Conservation (phyloP, 1,284 basidiomycete genomes). For the Sporisorium graminicola region DNA sequence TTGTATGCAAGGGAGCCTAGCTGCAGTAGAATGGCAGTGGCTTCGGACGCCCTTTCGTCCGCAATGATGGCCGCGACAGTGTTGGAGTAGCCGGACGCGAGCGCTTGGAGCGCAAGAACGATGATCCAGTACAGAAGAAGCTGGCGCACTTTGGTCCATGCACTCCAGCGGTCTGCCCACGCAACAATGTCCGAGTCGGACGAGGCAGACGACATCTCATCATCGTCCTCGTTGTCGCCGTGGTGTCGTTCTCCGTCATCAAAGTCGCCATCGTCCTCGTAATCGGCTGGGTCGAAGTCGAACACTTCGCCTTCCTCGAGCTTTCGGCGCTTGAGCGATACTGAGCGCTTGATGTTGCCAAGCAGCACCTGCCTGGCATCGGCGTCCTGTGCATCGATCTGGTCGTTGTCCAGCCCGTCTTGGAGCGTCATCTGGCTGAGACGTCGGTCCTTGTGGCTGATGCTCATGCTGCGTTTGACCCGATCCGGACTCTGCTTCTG, state of each 20-base stretch:
- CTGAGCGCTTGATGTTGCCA: constrained; percentile 23
- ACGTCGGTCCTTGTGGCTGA: constrained; percentile 30
- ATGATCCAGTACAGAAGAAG: constrained; percentile 32
- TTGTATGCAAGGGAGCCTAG: constrained; percentile 42
- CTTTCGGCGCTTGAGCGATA: constrained; percentile 14
- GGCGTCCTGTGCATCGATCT: constrained; percentile 14
- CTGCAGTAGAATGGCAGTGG: constrained; percentile 7
- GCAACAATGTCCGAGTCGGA: constrained; percentile 28
- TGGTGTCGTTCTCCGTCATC: constrained; percentile 21
- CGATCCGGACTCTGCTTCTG: constrained; percentile 5
- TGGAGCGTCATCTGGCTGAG: constrained; percentile 45
- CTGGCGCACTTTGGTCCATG: constrained; percentile 35
- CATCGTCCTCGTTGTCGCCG: constrained; percentile 10
- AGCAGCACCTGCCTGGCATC: constrained; percentile 27
- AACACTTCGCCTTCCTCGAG: constrained; percentile 26
- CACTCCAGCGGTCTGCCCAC: constrained; percentile 51
- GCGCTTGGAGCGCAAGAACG: constrained; percentile 46
- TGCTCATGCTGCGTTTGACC: constrained; percentile 31
- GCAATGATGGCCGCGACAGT: constrained; percentile 21
- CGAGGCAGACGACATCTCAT: constrained; percentile 15
- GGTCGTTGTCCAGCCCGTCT: constrained; percentile 30
- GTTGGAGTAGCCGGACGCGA: constrained; percentile 52
- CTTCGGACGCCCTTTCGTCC: constrained; percentile 11
- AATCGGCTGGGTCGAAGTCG: constrained; percentile 44
- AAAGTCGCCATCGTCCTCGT: constrained; percentile 22